Evolutionary conservation across 495 filamentous ascomycete species (phyloP).

Genomic region (Penicillium paradoxum): DNA sequence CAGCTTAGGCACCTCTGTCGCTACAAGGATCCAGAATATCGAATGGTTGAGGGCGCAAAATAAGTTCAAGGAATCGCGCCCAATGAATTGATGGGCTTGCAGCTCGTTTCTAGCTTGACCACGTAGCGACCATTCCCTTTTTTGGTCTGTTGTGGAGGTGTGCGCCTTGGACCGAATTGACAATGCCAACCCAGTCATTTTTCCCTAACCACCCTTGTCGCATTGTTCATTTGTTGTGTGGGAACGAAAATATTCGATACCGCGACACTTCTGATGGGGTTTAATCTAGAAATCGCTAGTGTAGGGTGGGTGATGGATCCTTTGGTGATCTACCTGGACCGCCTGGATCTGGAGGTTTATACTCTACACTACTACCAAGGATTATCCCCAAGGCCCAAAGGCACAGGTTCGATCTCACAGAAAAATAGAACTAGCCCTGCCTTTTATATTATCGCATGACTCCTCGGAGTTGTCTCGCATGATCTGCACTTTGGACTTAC

Average conservation of each 20-base stretch:
- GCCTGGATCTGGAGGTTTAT: not conserved
- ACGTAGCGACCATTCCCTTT: constrained; percentile 4
- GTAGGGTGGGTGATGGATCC: not conserved
- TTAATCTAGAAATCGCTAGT: not conserved
- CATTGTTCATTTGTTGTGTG: constrained; percentile 12
- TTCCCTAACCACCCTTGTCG: constrained; percentile 17
- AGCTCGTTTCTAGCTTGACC: constrained; percentile 8
- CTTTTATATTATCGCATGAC: constrained; percentile 20
- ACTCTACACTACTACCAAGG: not conserved
- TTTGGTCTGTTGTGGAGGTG: constrained; percentile 4
- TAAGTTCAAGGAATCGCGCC: constrained; percentile 10
- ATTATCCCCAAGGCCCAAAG: not conserved
- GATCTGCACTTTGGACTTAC: constrained; percentile 28
- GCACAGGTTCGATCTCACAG: not conserved
- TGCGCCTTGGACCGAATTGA: constrained; percentile 16
- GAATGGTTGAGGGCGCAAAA: not conserved
- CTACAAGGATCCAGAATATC: not conserved
- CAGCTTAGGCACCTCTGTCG: constrained; percentile 7
- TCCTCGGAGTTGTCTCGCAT: constrained; percentile 23
- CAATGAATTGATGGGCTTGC: constrained; percentile 6
- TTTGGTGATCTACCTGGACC: constrained; percentile 1
- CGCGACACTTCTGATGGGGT: constrained; percentile 12
- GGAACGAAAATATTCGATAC: not conserved
- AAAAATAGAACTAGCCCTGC: not conserved
- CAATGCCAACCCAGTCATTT: constrained; percentile 12